Base-by-base conservation (phyloP, 164 flowering plant genomes). In the Hamamelis virginiana region DNA sequence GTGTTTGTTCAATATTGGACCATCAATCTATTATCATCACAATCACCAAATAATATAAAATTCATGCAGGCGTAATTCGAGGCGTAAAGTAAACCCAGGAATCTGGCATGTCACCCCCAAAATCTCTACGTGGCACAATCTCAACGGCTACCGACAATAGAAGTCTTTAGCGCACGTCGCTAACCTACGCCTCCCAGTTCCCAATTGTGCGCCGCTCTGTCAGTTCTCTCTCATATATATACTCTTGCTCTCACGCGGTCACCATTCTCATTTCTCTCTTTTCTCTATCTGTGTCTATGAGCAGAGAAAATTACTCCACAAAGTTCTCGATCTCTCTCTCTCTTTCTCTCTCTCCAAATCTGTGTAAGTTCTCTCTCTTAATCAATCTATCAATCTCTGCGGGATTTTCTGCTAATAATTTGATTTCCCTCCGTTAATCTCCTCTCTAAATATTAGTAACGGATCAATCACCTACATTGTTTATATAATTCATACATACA, bases 111-210 rank as follows among this genome's bases (percentile, higher is more conserved):
- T 70, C 56, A 52, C 1, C 12, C 16, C 22, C 0, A 33, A 33
- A 33, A n/a, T n/a, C 2, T 44, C 62, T 66, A 67, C 75, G 77
- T 68, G 79, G 69, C 74, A 33, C n/a, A 16, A 63, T 70, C 64
- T 26, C 63, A 72, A 15, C 70, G 73, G 74, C 72, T 64, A 73
- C 79, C 79, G 82, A 72, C 82, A 69, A 15, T 22, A 43, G 76
- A 65, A 19, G 13, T 21, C 41, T 15, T 21, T 60, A 44, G 73
- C 60, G 64, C 62, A 59, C 61, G 28, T 50, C 55, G 19, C 77
- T 70, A 74, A 62, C 38, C 21, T 68, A 66, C 75, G 73, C 73
- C 44, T 21, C 0, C 1, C 18, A n/a, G n/a, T n/a, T 52, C 53
- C 19, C 38, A 9, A 33, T n/a, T n/a, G n/a, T n/a, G n/a, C n/a